Base-by-base conservation (phyloP, 208 protist species). In the Angomonas ambiguus region DNA sequence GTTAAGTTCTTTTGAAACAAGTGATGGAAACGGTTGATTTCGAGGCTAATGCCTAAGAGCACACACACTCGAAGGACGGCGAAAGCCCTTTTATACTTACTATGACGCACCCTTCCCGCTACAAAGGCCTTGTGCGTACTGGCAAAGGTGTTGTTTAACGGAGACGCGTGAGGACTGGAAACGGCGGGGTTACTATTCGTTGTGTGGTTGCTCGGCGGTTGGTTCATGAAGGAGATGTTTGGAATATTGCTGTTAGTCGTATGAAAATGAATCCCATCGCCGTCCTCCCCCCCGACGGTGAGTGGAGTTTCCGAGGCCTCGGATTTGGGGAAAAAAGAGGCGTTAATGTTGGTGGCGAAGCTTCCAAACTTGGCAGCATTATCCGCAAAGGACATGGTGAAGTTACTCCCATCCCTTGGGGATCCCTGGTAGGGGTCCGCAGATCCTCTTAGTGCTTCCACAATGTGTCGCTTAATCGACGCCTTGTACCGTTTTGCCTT, bases 51-150 rank as follows among this genome's bases (percentile, higher is more conserved):
- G 75, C 77, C 88, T 35, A 93, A 62, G 58, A 76, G 61, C 57
- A 91, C 67, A 31, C 71, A 87, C 1, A 89, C 72, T 13, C 77
- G 77, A 24, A 93, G 69, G 41, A 72, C 75, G 32, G 73, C 72
- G 57, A 82, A 87, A 35, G 81, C 83, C 33, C 72, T 72, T 38
- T 68, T 71, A 65, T 79, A 62, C 70, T 62, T 71, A 38, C 22
- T 20, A 1, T 62, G 74, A n/a, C 59, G 68, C 20, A 83, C 69
- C 35, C 60, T 67, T 33, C 11, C 38, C 1, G 18, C 8, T 24
- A 13, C 49, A 13, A 33, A 10, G 1, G 48, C 11, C 1, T 11
- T 10, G 16, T 22, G 51, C 28, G 49, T 18, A 6, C 24, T 24
- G 25, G 35, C 49, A 5, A 51, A 55, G 0, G 53, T 35, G 25